A percentile compares a stretch with the other conserved stretches of the same genome.
Evolutionary conservation across 1,139 yeast genomes (phyloP).

Genomic region (Arxiozyma telluris): DNA sequence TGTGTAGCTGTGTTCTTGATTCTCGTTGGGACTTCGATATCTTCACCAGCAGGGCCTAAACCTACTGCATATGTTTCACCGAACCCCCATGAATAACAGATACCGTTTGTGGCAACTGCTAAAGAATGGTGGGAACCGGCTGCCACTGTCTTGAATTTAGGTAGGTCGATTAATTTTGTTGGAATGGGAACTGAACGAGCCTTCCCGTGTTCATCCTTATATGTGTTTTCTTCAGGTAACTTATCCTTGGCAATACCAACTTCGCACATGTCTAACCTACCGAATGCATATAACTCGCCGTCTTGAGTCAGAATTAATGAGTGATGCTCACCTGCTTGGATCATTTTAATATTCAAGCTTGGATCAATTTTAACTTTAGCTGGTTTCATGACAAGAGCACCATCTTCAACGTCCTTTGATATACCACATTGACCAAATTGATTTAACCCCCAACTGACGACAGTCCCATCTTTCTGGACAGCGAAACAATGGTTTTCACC

Average conservation of each 20-base stretch:
- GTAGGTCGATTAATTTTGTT: constrained; percentile 52
- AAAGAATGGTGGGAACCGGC: constrained; percentile 90
- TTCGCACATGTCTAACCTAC: constrained; percentile 89
- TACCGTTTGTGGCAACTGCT: constrained; percentile 77
- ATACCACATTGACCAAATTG: constrained; percentile 95
- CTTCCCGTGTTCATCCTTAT: constrained; percentile 68
- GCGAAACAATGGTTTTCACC: constrained; percentile 98
- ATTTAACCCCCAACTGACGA: constrained; percentile 88
- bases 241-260: constrained; percentile 65
- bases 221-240: constrained; percentile 53
- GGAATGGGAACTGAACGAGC: constrained; percentile 86
- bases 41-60: constrained; percentile 85
- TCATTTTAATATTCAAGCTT: constrained; percentile 37
- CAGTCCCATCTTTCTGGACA: constrained; percentile 58
- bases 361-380: constrained; percentile 54
- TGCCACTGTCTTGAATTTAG: constrained; percentile 55
- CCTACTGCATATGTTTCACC: constrained; percentile 96
- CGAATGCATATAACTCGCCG: constrained; percentile 77
- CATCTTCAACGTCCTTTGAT: constrained; percentile 62
- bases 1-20: constrained; percentile 90
- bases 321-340: constrained; percentile 94
- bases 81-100: constrained; percentile 93
- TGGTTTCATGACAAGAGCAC: constrained; percentile 71
- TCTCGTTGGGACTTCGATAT: constrained; percentile 75
- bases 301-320: constrained; percentile 61